Conservation (phyloP, 108 stramenopile genomes). For the Stephanodiscus minutulus region DNA sequence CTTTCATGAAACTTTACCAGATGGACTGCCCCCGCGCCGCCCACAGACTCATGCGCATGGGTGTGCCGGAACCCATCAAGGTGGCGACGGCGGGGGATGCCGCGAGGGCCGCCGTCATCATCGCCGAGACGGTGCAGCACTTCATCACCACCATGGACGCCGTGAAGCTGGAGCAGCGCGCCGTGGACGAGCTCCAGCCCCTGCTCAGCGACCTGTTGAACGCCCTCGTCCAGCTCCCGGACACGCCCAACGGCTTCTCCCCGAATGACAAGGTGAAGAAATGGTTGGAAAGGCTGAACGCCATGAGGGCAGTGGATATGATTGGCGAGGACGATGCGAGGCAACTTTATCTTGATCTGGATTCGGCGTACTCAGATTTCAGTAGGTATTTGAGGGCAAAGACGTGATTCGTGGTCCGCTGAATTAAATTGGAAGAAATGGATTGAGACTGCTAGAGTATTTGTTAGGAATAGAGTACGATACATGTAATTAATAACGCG, state of each 20-base stretch:
- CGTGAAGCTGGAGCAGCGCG: constrained; percentile 91
- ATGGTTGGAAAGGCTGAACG: constrained; percentile 93
- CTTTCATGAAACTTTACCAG: constrained; percentile 90
- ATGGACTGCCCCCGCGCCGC: constrained; percentile 95
- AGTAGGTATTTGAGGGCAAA: constrained; percentile 62
- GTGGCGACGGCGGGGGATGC: constrained; percentile 47
- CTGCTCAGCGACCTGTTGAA: constrained; percentile 91
- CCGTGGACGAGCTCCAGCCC: constrained; percentile 97
- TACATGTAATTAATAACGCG: no score
- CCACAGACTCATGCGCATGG: constrained; percentile 87
- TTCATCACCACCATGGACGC: constrained; percentile 99
- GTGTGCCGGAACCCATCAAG: constrained; percentile 93
- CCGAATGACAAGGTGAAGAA: constrained; percentile 82
- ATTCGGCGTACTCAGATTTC: constrained; percentile 87
- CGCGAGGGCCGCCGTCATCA: constrained; percentile 71
- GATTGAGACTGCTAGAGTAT: no score
- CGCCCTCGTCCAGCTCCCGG: constrained; percentile 77
- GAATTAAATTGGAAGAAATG: no score
- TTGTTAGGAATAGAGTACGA: no score
- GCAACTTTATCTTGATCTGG: constrained; percentile 92
- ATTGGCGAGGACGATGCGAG: constrained; percentile 92
- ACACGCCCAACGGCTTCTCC: constrained; percentile 89
- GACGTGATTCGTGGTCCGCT: no score
- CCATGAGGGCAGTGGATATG: constrained; percentile 92
- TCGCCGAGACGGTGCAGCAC: constrained; percentile 90